Evolutionary conservation across 148 eudicot species (phyloP).

Genomic region (Euryodendron excelsum): DNA sequence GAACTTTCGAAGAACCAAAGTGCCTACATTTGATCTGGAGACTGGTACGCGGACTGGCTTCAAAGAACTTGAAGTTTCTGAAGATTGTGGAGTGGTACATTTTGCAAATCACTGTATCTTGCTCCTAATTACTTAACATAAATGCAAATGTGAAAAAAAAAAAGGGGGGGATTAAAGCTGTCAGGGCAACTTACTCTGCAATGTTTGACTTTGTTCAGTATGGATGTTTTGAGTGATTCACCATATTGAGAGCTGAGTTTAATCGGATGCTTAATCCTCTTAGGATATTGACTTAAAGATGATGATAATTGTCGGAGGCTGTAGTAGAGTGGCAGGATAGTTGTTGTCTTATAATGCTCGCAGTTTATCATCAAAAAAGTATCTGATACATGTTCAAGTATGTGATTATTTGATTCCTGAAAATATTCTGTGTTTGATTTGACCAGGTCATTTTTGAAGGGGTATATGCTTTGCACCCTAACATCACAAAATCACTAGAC

Average conservation of each 20-base stretch:
- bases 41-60: constrained; percentile 81
- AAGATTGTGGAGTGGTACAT: constrained; percentile 97
- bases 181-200: neutral
- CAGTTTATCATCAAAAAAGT: neutral
- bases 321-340: neutral
- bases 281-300: neutral
- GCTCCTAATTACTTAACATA: neutral
- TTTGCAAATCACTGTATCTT: neutral
- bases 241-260: constrained; percentile 2
- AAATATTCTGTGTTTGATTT: constrained; percentile 15
- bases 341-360: neutral
- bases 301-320: constrained; percentile 1
- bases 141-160: neutral
- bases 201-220: neutral
- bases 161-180: too few species aligned
- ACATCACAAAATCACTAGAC: constrained; percentile 81
- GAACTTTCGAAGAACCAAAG: constrained; percentile 62
- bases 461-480: constrained; percentile 94
- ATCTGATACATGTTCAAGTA: too few species aligned
- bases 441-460: constrained; percentile 94
- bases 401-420: neutral
- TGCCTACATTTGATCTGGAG: constrained; percentile 86
- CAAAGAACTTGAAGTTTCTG: constrained; percentile 85
- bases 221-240: neutral
- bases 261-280: neutral